These are phyloP conservation scores for Plasmodium fragile DNA, from an alignment of 169 alveolate species.

Conservation along the genomic window DNA sequence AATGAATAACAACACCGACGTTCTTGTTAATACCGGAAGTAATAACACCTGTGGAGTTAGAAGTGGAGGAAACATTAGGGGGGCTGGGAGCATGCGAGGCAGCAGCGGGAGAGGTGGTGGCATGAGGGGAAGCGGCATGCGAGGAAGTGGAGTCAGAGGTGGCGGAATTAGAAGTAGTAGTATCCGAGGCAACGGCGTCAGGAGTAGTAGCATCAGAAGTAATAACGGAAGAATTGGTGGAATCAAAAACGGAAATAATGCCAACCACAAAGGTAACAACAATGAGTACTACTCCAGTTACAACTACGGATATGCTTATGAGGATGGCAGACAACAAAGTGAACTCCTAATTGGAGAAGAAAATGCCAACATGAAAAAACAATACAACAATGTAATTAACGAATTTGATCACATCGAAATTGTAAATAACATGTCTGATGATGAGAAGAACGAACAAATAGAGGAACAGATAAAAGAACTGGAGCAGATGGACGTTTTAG, in stretches of 20 bases:
- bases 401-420: conserved; percentile 25
- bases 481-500: conserved; percentile 11
- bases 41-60: neutral
- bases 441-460: conserved; percentile 10
- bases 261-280: neutral
- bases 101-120: neutral
- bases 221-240: neutral
- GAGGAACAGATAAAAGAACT: conserved; percentile 32
- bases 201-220: neutral
- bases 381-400: neutral
- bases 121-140: neutral
- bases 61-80: neutral
- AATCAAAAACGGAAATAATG: neutral
- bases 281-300: neutral
- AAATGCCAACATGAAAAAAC: neutral
- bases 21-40: neutral
- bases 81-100: neutral
- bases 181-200: neutral
- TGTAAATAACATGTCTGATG: neutral
- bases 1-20: neutral
- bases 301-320: neutral
- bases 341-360: conserved; percentile 17
- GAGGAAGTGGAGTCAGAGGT: neutral
- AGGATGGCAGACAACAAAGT: neutral
- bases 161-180: neutral